phyloP scores from a whole-genome alignment of 176 grass and related monocot species.

The Rhynchospora breviuscula region DNA sequence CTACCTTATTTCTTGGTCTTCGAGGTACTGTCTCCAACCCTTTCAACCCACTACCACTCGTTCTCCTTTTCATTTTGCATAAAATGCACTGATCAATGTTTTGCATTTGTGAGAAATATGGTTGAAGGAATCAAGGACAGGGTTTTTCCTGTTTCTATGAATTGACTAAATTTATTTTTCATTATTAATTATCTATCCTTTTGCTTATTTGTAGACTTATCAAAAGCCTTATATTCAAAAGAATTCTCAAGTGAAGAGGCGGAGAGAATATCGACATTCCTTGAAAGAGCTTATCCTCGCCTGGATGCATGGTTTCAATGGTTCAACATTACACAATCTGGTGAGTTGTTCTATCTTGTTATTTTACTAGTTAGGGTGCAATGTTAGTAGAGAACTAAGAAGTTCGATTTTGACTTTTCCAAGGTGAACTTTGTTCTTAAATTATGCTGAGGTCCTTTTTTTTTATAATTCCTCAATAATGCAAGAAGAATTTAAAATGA shows the following conservation, averaged over 20 bases:
- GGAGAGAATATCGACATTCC: conserved; percentile 70
- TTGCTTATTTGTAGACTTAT: conserved; percentile 48
- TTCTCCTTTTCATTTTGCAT: conserved; percentile 14
- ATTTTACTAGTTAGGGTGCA: not conserved
- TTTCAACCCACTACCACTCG: not conserved
- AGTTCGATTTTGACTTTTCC: not conserved
- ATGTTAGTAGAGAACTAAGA: not conserved
- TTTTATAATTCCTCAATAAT: not conserved
- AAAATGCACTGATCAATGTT: not conserved
- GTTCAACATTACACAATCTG: conserved; percentile 85
- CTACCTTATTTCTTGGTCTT: conserved; percentile 86
- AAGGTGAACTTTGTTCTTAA: not conserved
- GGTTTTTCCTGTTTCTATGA: not conserved
- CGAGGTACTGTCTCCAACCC: conserved; percentile 37
- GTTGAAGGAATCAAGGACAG: not conserved
- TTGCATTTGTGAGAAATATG: conserved; percentile 5
- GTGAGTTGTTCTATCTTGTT: conserved; percentile 34
- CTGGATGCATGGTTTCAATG: conserved; percentile 95
- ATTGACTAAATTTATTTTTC: conserved; percentile 8
- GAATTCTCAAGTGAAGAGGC: conserved; percentile 63
- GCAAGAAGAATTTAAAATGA: not conserved
- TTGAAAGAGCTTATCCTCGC: conserved; percentile 70
- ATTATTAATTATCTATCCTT: not conserved
- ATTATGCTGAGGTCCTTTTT: conserved; percentile 17
- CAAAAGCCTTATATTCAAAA: conserved; percentile 46